phyloP scores from a whole-genome alignment of 306 rosid species.

The Vachellia pachyceras region DNA sequence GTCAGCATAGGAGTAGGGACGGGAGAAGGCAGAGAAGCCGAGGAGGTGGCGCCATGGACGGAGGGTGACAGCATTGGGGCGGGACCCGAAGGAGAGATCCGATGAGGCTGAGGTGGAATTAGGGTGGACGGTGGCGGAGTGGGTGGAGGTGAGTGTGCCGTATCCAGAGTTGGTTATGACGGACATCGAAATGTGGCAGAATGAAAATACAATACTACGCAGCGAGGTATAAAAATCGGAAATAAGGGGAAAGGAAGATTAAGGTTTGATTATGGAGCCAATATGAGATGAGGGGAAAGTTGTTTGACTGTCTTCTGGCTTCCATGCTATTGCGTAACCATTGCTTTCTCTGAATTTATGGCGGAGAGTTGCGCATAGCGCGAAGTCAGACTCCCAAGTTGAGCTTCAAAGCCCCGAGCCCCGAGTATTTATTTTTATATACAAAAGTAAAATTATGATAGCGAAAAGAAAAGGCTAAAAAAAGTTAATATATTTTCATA shows the following conservation, averaged over 20 bases:
- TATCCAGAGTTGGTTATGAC: not conserved
- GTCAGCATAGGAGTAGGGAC: slow-evolving; percentile 12
- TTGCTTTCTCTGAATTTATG: too few species aligned
- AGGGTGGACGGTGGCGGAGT: not conserved
- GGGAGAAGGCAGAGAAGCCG: slow-evolving; percentile 12
- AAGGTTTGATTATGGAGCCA: not conserved
- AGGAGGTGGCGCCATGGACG: slow-evolving; percentile 20
- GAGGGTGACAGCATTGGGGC: slow-evolving; percentile 6
- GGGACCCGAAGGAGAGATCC: not conserved
- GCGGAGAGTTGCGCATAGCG: too few species aligned
- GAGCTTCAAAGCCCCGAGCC: too few species aligned
- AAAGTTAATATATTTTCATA: too few species aligned
- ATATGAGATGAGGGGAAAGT: not conserved
- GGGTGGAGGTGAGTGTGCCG: not conserved
- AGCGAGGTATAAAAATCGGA: not conserved
- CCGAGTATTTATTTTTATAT: too few species aligned
- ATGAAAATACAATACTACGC: not conserved
- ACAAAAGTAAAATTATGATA: too few species aligned
- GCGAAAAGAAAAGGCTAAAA: too few species aligned
- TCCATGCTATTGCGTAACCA: not conserved
- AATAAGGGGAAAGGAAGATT: not conserved
- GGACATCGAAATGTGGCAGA: not conserved
- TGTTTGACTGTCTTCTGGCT: not conserved
- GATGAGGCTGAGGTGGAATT: not conserved
- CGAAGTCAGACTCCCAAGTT: too few species aligned